Evolutionary conservation across 2,329 filamentous ascomycete species (phyloP).

Genomic region (Pseudopyricularia cyperi): DNA sequence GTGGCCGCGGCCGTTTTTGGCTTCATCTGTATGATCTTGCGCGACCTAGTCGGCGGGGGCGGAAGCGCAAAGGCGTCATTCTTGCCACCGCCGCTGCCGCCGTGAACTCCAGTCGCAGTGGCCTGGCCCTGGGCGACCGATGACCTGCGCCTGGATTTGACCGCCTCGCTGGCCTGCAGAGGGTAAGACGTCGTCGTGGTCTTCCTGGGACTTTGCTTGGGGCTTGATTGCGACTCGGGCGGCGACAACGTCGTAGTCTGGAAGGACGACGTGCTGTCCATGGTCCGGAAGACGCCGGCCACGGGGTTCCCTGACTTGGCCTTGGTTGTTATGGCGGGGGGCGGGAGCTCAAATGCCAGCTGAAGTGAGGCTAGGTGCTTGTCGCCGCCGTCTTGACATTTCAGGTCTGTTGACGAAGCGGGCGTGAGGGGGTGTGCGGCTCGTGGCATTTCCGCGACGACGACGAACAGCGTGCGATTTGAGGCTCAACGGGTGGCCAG

Average conservation of each 20-base stretch:
- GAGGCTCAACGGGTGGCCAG: background rate
- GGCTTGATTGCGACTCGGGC: background rate
- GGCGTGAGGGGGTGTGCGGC: slow-evolving; percentile 60
- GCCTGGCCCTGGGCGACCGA: slow-evolving; percentile 32
- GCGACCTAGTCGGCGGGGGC: slow-evolving; percentile 78
- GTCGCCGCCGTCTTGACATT: slow-evolving; percentile 50
- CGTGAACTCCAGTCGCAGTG: slow-evolving; percentile 29
- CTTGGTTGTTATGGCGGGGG: slow-evolving; percentile 52
- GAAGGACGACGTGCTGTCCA: background rate
- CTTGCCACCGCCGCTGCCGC: slow-evolving; percentile 23
- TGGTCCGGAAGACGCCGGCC: background rate
- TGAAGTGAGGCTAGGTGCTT: slow-evolving; percentile 48
- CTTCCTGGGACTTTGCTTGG: background rate
- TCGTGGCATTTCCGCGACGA: slow-evolving; percentile 42
- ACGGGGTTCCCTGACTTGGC: slow-evolving; percentile 9
- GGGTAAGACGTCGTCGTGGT: slow-evolving; percentile 3
- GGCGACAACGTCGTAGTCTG: background rate
- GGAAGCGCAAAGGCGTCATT: slow-evolving; percentile 68
- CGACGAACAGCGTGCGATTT: background rate
- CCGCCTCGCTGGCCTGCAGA: slow-evolving; percentile 24
- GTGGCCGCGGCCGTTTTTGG: slow-evolving; percentile 28
- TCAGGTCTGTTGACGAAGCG: slow-evolving; percentile 67
- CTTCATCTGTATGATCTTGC: slow-evolving; percentile 99
- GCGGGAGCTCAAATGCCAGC: slow-evolving; percentile 61
- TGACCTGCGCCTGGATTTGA: slow-evolving; percentile 37